Evolutionary conservation across 805 yeast species (phyloP), one percentile per base, ranked within the genome.

Genomic region (Candida takata): DNA sequence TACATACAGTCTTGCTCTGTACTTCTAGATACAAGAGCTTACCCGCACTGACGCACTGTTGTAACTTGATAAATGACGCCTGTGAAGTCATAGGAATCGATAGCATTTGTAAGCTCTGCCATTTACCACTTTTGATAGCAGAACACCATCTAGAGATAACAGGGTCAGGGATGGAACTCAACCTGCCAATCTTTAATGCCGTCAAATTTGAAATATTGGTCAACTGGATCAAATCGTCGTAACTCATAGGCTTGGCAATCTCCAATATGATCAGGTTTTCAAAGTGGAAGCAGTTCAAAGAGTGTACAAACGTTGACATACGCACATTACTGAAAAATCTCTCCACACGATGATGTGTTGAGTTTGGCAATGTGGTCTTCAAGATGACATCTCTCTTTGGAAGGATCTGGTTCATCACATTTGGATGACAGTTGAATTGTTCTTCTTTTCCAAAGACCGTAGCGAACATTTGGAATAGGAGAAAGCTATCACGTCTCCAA

Each of bases 291-390:
- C 31, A 8, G 32, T 44, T 44, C 19, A 52, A 34, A 1, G 42
- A 19, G 8, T 31, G 29, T 10, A 41, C 40, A n/a, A 51, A 34
- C 7, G 35, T 34, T 3, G 46, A 33, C 10, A 46, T 25, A 6
- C 39, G 31, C 11, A 55, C 27, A 39, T 61, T 60, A 4, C 46
- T 38, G 27, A 49, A 57, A 2, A 61, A 38, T 6, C 64, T 51
- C 39, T 63, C 67, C n/a, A 62, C 44, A 21, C 68, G 38, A 38
- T 61, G 65, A 24, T 49, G 51, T 13, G 36, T 33, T 0, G 46
- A 18, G 2, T 39, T 36, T n/a, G 60, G 52, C 1, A 47, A 31
- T 8, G 42, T 34, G 18, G 51, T 54, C 20, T 50, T 42, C 13
- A 41, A 16, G 6, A 42, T 27, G 10, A 37, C 37, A 8, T 31